These are phyloP conservation scores for Phytopythium aichiense DNA, from an alignment of 352 stramenopile genomes.

Conservation along the genomic window DNA sequence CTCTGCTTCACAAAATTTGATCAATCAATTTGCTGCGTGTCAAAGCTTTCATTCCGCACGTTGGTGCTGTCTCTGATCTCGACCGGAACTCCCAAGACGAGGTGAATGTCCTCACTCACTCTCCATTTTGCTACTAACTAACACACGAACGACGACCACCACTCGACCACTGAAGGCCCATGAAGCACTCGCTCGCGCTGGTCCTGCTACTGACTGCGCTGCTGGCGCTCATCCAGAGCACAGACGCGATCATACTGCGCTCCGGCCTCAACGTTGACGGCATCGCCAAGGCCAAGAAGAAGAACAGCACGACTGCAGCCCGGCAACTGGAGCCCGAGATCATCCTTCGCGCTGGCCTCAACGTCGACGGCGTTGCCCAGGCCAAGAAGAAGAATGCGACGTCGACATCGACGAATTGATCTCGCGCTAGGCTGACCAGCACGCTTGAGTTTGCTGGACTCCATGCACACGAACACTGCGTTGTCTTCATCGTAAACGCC, in stretches of 20 bases:
- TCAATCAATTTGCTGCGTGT: too few relatives aligned
- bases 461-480: too few relatives aligned
- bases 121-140: background rate
- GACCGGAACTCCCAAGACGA: background rate
- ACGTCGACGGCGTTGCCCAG: background rate
- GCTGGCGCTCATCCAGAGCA: background rate
- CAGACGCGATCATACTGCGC: conserved; percentile 3
- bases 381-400: conserved; percentile 2
- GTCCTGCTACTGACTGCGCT: background rate
- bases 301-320: background rate
- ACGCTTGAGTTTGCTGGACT: too few relatives aligned
- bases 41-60: too few relatives aligned
- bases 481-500: too few relatives aligned
- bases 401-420: background rate
- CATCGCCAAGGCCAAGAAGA: background rate
- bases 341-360: background rate
- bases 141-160: background rate
- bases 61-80: too few relatives aligned
- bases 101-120: background rate
- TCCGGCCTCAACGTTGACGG: conserved; percentile 1
- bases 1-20: too few relatives aligned
- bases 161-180: background rate
- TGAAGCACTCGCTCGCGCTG: conserved; percentile 3
- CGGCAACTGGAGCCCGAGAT: background rate
- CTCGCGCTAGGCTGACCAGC: too few relatives aligned